These are phyloP conservation scores for Penicillium sp. DNA, from an alignment of 2,329 filamentous ascomycete genomes.

Conservation along the genomic window DNA sequence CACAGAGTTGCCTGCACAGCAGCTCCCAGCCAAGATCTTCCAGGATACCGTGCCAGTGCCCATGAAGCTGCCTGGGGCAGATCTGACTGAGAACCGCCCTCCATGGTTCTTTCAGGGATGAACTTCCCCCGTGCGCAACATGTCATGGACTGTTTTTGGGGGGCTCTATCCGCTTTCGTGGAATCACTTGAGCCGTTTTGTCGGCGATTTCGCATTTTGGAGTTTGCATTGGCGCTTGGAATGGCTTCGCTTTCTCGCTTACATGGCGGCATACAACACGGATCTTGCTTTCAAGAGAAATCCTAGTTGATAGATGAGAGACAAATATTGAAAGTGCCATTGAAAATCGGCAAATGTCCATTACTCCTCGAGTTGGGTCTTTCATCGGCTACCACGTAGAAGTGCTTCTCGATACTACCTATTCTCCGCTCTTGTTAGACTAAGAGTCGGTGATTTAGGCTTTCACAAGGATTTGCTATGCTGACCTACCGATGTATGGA, in stretches of 20 bases:
- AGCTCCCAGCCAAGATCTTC: constrained; percentile 32
- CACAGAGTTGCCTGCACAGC: constrained; percentile 26
- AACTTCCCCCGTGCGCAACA: not conserved
- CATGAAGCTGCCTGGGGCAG: constrained; percentile 41
- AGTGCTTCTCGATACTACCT: no score
- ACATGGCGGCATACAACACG: not conserved
- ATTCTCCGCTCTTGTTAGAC: no score
- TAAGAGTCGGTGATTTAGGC: no score
- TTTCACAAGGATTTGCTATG: no score
- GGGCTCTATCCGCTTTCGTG: not conserved
- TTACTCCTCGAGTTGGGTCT: no score
- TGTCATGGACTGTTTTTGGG: not conserved
- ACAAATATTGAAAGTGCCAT: not conserved
- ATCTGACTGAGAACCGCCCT: constrained; percentile 9
- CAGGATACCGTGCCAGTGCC: constrained; percentile 46
- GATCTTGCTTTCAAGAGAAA: not conserved
- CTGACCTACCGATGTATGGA: no score
- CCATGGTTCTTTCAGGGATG: constrained; percentile 1
- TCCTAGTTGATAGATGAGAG: not conserved
- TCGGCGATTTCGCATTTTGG: no score
- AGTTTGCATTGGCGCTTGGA: no score
- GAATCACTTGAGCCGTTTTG: not conserved
- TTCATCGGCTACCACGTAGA: no score
- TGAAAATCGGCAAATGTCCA: not conserved
- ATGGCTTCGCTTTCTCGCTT: not conserved